Evolutionary conservation across 2,329 filamentous ascomycete species (phyloP).

Genomic region (Apiospora sp.): DNA sequence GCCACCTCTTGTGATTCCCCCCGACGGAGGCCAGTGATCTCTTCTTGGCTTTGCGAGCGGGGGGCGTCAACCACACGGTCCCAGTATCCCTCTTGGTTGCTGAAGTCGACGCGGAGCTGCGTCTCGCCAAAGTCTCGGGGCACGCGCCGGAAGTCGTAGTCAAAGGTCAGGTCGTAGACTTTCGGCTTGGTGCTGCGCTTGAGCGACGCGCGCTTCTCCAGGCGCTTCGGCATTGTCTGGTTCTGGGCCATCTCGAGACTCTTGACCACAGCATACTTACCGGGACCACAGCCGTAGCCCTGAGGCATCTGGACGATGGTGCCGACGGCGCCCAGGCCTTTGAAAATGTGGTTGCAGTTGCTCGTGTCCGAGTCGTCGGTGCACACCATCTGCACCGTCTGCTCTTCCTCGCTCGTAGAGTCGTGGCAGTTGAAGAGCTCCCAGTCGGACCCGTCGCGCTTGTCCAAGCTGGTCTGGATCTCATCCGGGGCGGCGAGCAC

Average conservation of each 20-base stretch:
- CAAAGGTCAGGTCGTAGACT: slow-evolving; percentile 49
- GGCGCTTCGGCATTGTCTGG: too few relatives aligned
- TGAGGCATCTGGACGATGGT: slow-evolving; percentile 52
- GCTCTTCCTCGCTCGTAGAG: slow-evolving; percentile 35
- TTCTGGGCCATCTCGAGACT: too few relatives aligned
- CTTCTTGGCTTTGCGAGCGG: slow-evolving; percentile 34
- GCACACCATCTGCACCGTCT: slow-evolving; percentile 48
- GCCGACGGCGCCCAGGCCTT: slow-evolving; percentile 45
- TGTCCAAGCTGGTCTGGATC: slow-evolving; percentile 45
- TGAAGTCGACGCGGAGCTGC: slow-evolving; percentile 50
- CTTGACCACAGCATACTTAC: slow-evolving; percentile 48
- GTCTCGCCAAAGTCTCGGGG: slow-evolving; percentile 42
- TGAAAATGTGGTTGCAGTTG: slow-evolving; percentile 49
- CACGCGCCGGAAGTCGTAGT: slow-evolving; percentile 48
- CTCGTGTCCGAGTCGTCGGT: slow-evolving; percentile 42
- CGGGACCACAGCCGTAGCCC: slow-evolving; percentile 46
- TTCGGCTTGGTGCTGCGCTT: slow-evolving; percentile 22
- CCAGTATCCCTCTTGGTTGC: slow-evolving; percentile 49
- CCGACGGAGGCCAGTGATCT: background rate
- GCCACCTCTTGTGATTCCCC: too few relatives aligned
- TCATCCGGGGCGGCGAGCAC: slow-evolving; percentile 44
- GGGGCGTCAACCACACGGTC: slow-evolving; percentile 40
- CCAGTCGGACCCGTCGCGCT: slow-evolving; percentile 54
- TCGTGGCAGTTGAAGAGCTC: slow-evolving; percentile 49
- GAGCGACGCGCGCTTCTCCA: too few relatives aligned